phyloP scores from a whole-genome alignment of 148 eudicot species.

The Rhododendron henanense region DNA sequence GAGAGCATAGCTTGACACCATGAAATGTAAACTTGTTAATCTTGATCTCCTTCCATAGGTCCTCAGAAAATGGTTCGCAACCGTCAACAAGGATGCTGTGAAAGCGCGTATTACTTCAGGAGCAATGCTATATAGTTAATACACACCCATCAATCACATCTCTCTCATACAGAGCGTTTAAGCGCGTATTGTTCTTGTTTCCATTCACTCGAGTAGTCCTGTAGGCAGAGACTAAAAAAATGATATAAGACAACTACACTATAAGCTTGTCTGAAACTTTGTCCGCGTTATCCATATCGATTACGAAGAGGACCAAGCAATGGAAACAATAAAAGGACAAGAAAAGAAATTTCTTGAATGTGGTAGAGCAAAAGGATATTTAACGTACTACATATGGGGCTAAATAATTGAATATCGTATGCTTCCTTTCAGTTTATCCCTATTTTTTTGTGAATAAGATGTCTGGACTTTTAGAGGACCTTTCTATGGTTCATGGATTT shows the following conservation, averaged over 20 bases:
- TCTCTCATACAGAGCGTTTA: too few species aligned
- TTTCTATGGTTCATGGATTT: background rate
- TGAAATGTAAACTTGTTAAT: constrained; percentile 57
- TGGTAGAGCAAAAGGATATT: background rate
- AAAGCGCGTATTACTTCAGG: background rate
- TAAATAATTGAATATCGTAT: background rate
- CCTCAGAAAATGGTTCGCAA: constrained; percentile 69
- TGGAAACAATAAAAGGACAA: background rate
- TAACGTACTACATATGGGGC: too few species aligned
- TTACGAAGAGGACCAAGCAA: background rate
- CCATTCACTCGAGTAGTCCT: too few species aligned
- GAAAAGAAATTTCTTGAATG: background rate
- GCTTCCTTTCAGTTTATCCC: background rate
- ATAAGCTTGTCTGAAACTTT: background rate
- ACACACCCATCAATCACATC: too few species aligned
- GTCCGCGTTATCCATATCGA: background rate
- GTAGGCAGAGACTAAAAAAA: too few species aligned
- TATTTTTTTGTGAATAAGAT: background rate
- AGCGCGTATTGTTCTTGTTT: too few species aligned
- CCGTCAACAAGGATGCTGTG: constrained; percentile 83
- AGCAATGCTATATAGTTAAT: too few species aligned
- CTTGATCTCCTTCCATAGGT: constrained; percentile 80
- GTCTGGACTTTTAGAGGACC: background rate
- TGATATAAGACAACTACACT: too few species aligned
- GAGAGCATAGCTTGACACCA: constrained; percentile 79